Conservation (phyloP, 2,329 filamentous ascomycete species). For the Aphanocladium album region DNA sequence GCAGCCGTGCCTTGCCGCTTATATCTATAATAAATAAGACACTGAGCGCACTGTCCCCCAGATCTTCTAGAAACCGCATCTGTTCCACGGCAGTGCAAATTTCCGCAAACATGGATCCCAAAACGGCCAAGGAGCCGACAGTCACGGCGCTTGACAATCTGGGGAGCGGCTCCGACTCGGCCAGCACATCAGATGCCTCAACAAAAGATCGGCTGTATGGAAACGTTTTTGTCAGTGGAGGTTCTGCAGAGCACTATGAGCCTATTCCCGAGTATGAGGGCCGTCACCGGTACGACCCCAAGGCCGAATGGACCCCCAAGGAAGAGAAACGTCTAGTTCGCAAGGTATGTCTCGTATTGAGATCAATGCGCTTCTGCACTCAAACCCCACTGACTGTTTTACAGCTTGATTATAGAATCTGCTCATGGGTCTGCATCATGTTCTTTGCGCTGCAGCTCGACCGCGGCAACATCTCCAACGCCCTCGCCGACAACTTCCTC, state of each 20-base stretch:
- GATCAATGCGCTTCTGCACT: background rate
- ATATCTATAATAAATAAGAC: background rate
- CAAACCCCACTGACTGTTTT: background rate
- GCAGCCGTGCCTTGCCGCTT: background rate
- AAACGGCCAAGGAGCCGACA: background rate
- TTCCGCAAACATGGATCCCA: background rate
- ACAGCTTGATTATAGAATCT: conserved; percentile 30
- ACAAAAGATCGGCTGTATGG: background rate
- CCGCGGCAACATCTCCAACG: conserved; percentile 38
- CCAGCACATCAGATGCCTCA: background rate
- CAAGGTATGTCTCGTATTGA: background rate
- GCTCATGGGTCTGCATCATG: conserved; percentile 41
- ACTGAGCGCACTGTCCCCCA: no score
- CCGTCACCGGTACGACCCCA: conserved; percentile 53
- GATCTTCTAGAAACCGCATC: no score
- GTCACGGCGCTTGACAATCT: conserved; percentile 1
- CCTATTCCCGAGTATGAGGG: conserved; percentile 55
- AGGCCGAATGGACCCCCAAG: conserved; percentile 48
- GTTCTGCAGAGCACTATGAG: conserved; percentile 31
- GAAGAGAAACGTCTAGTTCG: conserved; percentile 40
- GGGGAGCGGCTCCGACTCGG: conserved; percentile 3
- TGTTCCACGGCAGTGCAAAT: background rate
- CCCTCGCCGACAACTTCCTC: conserved; percentile 38
- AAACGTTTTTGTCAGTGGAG: conserved; percentile 5
- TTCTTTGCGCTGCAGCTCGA: conserved; percentile 46